These are phyloP conservation scores for Lepiota brunneoincarnata DNA, from an alignment of 768 basidiomycete genomes.

Conservation along the genomic window DNA sequence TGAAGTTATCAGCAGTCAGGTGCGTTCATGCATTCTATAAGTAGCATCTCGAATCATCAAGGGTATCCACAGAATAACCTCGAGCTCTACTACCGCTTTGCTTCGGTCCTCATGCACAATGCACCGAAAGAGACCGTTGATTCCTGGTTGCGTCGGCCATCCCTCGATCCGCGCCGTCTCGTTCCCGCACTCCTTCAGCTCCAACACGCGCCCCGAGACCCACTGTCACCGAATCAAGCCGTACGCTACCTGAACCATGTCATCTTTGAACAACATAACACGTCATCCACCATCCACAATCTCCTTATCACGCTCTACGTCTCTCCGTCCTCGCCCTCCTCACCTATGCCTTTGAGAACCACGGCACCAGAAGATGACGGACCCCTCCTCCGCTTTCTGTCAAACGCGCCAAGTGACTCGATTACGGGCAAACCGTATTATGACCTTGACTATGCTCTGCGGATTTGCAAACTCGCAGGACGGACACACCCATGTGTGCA, in stretches of 20 bases:
- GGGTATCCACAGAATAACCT: constrained; percentile 59
- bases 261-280: constrained; percentile 77
- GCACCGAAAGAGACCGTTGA: constrained; percentile 90
- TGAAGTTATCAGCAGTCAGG: constrained; percentile 88
- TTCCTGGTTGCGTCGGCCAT: constrained; percentile 82
- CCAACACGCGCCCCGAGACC: constrained; percentile 71
- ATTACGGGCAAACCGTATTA: constrained; percentile 87
- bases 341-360: constrained; percentile 41
- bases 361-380: constrained; percentile 58
- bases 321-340: constrained; percentile 67
- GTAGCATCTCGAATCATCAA: not conserved
- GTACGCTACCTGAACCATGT: constrained; percentile 86
- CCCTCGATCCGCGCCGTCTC: constrained; percentile 78
- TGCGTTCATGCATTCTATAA: constrained; percentile 26
- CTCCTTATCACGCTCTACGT: constrained; percentile 88
- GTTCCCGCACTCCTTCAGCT: constrained; percentile 86
- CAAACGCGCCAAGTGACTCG: constrained; percentile 77
- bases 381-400: constrained; percentile 79
- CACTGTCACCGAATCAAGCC: constrained; percentile 78
- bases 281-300: constrained; percentile 89
- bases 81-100: constrained; percentile 92
- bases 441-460: constrained; percentile 94
- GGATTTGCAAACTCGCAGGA: constrained; percentile 82
- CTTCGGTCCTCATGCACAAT: constrained; percentile 82
- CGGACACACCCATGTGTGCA: constrained; percentile 89